Evolutionary conservation across 768 basidiomycete species (phyloP).

Genomic region (Chalciporus piperatus): DNA sequence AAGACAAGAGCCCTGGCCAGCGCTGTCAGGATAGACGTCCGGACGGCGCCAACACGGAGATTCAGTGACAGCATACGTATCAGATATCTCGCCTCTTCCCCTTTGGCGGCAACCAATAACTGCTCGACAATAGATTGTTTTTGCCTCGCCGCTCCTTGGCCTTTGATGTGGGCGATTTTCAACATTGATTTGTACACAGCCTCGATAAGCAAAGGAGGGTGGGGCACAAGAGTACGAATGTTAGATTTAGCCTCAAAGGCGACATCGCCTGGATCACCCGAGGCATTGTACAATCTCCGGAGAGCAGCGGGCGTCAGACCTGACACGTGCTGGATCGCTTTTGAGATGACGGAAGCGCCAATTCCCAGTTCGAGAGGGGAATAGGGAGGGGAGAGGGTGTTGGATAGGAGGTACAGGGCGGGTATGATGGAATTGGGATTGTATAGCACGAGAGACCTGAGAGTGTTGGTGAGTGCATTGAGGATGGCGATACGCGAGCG

Average conservation of each 20-base stretch:
- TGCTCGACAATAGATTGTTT: slow-evolving; percentile 80
- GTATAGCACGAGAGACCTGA: slow-evolving; percentile 63
- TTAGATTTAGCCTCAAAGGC: slow-evolving; percentile 81
- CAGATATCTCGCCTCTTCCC: slow-evolving; percentile 86
- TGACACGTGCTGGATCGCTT: slow-evolving; percentile 70
- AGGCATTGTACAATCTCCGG: slow-evolving; percentile 63
- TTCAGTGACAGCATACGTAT: slow-evolving; percentile 72
- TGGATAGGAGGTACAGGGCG: slow-evolving; percentile 80
- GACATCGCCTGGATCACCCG: slow-evolving; percentile 86
- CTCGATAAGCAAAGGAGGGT: slow-evolving; percentile 60
- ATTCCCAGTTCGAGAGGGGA: slow-evolving; percentile 66
- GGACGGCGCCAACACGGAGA: slow-evolving; percentile 84
- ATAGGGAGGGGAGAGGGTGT: slow-evolving; percentile 76
- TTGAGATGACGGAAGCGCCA: slow-evolving; percentile 64
- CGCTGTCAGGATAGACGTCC: slow-evolving; percentile 76
- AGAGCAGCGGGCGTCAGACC: slow-evolving; percentile 58
- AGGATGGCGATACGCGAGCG: slow-evolving; percentile 70
- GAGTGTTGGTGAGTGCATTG: slow-evolving; percentile 68
- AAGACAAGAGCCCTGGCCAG: slow-evolving; percentile 78
- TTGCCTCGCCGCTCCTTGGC: slow-evolving; percentile 69
- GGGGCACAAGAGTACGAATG: slow-evolving; percentile 69
- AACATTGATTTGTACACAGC: slow-evolving; percentile 67
- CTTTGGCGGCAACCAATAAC: slow-evolving; percentile 78
- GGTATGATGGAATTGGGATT: slow-evolving; percentile 70
- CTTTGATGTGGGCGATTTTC: slow-evolving; percentile 65